phyloP scores from a whole-genome alignment of 306 rosid species.

The Pachyrhizus erosus region DNA sequence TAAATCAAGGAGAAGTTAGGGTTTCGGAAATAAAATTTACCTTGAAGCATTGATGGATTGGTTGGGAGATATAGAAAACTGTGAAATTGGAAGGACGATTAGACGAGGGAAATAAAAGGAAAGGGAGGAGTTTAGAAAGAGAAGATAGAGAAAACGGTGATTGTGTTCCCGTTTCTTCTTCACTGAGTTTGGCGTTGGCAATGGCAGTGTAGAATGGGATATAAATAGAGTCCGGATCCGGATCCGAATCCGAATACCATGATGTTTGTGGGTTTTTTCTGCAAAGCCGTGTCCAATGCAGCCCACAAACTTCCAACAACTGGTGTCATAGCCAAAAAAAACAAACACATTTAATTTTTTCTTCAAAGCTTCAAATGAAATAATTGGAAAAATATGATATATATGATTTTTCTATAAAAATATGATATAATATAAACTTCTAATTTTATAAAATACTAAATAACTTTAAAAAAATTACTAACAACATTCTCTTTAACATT shows the following conservation, averaged over 20 bases:
- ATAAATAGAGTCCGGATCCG: conserved; percentile 13
- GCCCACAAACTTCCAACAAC: background rate
- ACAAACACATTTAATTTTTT: no score
- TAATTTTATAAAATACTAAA: background rate
- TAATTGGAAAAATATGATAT: no score
- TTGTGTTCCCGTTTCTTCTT: background rate
- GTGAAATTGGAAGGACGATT: conserved; percentile 2
- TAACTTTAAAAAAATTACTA: no score
- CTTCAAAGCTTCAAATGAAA: no score
- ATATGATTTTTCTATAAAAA: no score
- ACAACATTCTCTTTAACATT: no score
- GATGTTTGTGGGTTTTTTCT: background rate
- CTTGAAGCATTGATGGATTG: conserved; percentile 56
- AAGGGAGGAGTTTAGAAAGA: background rate
- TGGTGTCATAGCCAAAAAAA: background rate
- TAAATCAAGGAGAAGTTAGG: conserved; percentile 41
- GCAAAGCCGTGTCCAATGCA: background rate
- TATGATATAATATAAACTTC: no score
- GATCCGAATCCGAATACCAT: background rate
- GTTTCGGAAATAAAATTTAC: conserved; percentile 52
- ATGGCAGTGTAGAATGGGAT: background rate
- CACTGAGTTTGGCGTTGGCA: conserved; percentile 1
- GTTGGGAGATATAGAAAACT: conserved; percentile 39
- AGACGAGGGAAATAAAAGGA: background rate
- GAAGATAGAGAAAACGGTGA: background rate